These are phyloP conservation scores for Dioscorea alata DNA, from an alignment of 106 monocot species.

Conservation along the genomic window DNA sequence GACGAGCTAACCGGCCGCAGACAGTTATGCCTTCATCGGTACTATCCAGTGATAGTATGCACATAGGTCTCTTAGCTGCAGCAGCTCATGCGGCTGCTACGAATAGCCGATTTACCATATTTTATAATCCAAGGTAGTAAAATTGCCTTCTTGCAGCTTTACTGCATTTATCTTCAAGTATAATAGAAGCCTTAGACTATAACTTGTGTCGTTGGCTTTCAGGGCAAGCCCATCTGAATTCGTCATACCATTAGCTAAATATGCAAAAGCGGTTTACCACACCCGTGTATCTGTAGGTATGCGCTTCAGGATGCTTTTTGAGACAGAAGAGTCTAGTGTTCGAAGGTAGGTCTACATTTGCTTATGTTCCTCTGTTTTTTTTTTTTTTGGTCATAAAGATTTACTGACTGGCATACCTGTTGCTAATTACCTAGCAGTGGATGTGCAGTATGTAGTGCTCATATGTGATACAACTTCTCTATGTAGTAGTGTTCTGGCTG, in stretches of 20 bases:
- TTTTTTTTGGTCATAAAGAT: background rate
- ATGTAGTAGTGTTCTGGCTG: too few species aligned
- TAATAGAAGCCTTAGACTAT: background rate
- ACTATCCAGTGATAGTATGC: constrained; percentile 37
- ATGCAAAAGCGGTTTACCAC: constrained; percentile 29
- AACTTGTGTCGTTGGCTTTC: background rate
- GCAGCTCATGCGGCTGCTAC: constrained; percentile 39
- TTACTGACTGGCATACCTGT: too few species aligned
- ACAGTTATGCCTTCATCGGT: constrained; percentile 36
- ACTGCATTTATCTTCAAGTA: background rate
- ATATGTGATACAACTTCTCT: too few species aligned
- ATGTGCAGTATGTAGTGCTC: too few species aligned
- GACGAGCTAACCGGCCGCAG: constrained; percentile 38
- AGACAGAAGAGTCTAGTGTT: constrained; percentile 40
- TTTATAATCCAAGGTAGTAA: constrained; percentile 27
- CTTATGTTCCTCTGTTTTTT: background rate
- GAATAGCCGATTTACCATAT: constrained; percentile 41
- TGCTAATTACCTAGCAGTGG: too few species aligned
- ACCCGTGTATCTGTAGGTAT: constrained; percentile 35
- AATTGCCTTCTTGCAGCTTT: background rate
- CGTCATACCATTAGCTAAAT: constrained; percentile 31
- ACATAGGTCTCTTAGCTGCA: constrained; percentile 36
- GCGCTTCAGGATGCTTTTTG: constrained; percentile 41
- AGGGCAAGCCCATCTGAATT: constrained; percentile 41
- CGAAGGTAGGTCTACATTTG: constrained; percentile 11